Percentiles rank a stretch among this genome's conserved stretches.
Conservation (phyloP, 148 eudicot genomes). For the Euryodendron excelsum region DNA sequence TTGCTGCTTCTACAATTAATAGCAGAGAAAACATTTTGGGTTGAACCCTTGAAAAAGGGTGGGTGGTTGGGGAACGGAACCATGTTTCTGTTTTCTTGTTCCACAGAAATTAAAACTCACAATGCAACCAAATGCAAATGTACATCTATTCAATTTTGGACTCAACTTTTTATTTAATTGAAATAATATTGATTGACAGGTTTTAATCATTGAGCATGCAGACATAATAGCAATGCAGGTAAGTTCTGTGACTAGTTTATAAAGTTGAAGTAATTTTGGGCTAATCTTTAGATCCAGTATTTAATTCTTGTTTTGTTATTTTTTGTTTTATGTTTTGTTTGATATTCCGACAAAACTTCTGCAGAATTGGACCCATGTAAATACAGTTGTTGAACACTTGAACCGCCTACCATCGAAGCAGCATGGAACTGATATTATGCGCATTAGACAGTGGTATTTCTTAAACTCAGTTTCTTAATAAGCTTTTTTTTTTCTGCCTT, state of each 20-base stretch:
- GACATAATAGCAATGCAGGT: constrained; percentile 98
- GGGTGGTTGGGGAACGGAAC: not conserved
- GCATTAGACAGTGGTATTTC: constrained; percentile 76
- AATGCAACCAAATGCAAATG: not conserved
- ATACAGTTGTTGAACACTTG: constrained; percentile 63
- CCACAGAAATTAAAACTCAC: not conserved
- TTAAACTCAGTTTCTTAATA: not conserved
- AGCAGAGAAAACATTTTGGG: not conserved
- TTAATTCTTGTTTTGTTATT: not conserved
- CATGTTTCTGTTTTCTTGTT: not conserved
- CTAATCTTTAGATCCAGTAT: not conserved
- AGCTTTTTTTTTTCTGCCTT: not conserved
- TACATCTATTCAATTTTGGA: not conserved
- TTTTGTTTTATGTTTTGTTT: not conserved
- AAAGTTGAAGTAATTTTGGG: not conserved
- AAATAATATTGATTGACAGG: constrained; percentile 38
- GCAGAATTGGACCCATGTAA: constrained; percentile 92
- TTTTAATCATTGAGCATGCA: constrained; percentile 87
- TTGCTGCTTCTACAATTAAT: not conserved
- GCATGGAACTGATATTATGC: constrained; percentile 89
- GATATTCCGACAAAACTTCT: constrained; percentile 8
- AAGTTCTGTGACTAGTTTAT: constrained; percentile 10
- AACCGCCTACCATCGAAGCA: constrained; percentile 66
- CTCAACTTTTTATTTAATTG: not conserved
- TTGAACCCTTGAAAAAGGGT: not conserved